Conservation (phyloP, 495 filamentous ascomycete genomes). For the Beverwykella pulmonaria region DNA sequence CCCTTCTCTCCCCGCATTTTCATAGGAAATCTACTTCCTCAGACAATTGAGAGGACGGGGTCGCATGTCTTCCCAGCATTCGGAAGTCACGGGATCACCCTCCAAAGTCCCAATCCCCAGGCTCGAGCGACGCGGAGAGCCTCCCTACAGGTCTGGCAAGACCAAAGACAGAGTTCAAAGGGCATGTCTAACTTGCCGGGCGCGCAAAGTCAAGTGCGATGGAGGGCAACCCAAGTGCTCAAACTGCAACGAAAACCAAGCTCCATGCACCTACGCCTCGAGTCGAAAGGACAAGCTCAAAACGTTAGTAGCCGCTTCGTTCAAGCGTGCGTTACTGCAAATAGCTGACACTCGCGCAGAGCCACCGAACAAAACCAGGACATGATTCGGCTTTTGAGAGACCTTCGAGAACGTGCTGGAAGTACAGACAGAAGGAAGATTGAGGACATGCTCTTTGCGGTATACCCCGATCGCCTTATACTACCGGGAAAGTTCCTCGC, state of each 20-base stretch:
- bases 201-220: constrained; percentile 60
- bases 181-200: constrained; percentile 44
- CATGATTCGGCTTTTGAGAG: constrained; percentile 17
- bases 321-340: not conserved
- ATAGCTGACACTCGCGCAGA: constrained; percentile 9
- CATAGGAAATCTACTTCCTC: too few relatives aligned
- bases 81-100: not conserved
- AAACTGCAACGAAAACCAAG: constrained; percentile 57
- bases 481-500: not conserved
- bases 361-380: constrained; percentile 30
- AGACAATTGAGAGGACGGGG: too few relatives aligned
- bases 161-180: constrained; percentile 16
- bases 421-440: constrained; percentile 7
- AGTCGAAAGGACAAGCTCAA: constrained; percentile 57
- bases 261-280: constrained; percentile 58
- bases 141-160: not conserved
- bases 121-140: constrained; percentile 8
- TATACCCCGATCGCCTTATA: constrained; percentile 4
- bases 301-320: constrained; percentile 28
- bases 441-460: constrained; percentile 25
- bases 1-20: too few relatives aligned
- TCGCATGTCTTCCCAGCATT: not conserved
- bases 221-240: constrained; percentile 59
- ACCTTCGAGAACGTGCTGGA: not conserved
- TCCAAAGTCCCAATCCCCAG: constrained; percentile 34